Percentiles rank a stretch among this genome's conserved stretches.
phyloP scores from a whole-genome alignment of 805 yeast genomes.

The Metschnikowia peoriensis region DNA sequence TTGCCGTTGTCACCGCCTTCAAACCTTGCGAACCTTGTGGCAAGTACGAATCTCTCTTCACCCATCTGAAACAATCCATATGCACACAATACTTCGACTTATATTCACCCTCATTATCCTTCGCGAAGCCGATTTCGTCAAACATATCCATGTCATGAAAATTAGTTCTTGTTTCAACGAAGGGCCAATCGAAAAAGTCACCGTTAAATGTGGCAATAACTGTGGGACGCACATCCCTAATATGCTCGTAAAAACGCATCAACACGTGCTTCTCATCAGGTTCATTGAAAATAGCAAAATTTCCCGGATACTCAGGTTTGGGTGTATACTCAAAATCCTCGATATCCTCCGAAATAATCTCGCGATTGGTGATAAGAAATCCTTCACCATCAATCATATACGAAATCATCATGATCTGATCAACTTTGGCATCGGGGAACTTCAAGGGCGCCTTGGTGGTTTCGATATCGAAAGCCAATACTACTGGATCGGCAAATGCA shows the following conservation, averaged over 20 bases:
- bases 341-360: conserved; percentile 89
- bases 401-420: conserved; percentile 97
- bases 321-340: conserved; percentile 98
- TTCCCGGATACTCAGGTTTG: conserved; percentile 90
- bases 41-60: conserved; percentile 91
- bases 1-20: conserved; percentile 95
- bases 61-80: conserved; percentile 98
- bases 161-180: conserved; percentile 83
- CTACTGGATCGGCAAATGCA: conserved; percentile 97
- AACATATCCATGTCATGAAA: conserved; percentile 85
- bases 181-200: conserved; percentile 99
- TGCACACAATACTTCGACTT: conserved; percentile 90
- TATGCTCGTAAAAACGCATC: conserved; percentile 81
- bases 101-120: conserved; percentile 87
- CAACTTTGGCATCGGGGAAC: conserved; percentile 88
- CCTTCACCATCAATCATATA: conserved; percentile 99
- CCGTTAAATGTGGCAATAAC: conserved; percentile 98
- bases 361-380: conserved; percentile 87
- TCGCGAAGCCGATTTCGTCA: conserved; percentile 90
- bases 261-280: conserved; percentile 75
- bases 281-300: conserved; percentile 87
- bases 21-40: conserved; percentile 99
- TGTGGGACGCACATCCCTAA: conserved; percentile 84
- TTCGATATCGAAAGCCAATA: conserved; percentile 95
- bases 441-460: conserved; percentile 95